Conservation (phyloP, 2,329 filamentous ascomycete species). For the Hymenoscyphus repandus region DNA sequence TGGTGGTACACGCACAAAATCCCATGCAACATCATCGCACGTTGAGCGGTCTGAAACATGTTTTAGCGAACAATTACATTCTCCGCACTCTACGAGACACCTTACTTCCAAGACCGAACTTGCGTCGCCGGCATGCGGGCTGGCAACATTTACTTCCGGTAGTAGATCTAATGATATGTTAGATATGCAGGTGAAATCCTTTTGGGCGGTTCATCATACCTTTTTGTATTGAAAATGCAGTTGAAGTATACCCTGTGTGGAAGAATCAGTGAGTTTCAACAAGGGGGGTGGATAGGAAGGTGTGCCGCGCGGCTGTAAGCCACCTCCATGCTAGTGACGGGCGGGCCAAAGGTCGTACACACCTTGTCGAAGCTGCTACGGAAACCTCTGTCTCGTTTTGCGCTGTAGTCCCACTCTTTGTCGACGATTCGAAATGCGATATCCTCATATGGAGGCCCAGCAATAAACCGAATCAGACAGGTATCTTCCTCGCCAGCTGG, state of each 20-base stretch:
- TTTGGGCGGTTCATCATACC: slow-evolving; percentile 44
- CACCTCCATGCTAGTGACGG: no score
- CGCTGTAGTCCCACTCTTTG: slow-evolving; percentile 98
- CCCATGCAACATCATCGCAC: slow-evolving; percentile 18
- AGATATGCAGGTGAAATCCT: slow-evolving; percentile 15
- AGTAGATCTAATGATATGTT: slow-evolving; percentile 42
- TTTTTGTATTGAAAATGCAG: slow-evolving; percentile 99
- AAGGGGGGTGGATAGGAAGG: slow-evolving; percentile 8
- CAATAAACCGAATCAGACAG: slow-evolving; percentile 91
- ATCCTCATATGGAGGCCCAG: slow-evolving; percentile 92
- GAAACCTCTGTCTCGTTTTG: slow-evolving; percentile 90
- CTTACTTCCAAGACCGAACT: slow-evolving; percentile 15
- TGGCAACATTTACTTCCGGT: slow-evolving; percentile 42
- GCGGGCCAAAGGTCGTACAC: slow-evolving; percentile 34
- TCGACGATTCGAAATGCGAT: slow-evolving; percentile 97
- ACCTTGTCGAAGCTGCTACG: slow-evolving; percentile 97
- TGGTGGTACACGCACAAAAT: slow-evolving; percentile 13
- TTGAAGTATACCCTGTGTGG: slow-evolving; percentile 76
- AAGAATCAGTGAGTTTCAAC: slow-evolving; percentile 29
- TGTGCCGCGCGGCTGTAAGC: slow-evolving; percentile 5
- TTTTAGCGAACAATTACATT: slow-evolving; percentile 22
- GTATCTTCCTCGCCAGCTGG: slow-evolving; percentile 95
- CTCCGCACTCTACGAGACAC: slow-evolving; percentile 16
- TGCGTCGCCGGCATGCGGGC: background rate
- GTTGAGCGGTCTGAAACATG: slow-evolving; percentile 18